Conservation (phyloP, 176 grass and related monocot species). For the Avena atlantica region DNA sequence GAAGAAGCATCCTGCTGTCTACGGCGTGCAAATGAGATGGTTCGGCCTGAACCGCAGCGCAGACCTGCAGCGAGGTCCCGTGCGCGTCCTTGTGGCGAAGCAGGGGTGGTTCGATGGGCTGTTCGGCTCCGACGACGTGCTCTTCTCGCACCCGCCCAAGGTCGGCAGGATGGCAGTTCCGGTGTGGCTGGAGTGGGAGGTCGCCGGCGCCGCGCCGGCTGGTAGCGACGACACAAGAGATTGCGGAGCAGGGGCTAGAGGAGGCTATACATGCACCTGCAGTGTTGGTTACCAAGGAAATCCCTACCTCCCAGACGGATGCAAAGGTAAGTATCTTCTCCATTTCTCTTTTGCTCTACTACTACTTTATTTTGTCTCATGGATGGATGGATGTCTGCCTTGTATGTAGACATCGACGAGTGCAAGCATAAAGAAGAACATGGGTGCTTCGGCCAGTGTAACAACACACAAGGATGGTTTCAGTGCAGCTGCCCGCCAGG, state of each 20-base stretch:
- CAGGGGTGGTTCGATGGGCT: not conserved
- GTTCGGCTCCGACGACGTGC: not conserved
- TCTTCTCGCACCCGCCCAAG: not conserved
- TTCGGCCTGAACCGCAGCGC: not conserved
- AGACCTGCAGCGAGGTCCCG: not conserved
- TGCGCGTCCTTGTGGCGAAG: not conserved
- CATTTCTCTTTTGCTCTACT: no score
- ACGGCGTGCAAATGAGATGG: not conserved
- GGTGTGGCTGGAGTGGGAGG: not conserved
- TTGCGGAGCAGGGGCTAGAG: not conserved
- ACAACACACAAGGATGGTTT: not conserved
- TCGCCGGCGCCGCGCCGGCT: not conserved
- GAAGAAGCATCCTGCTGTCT: not conserved
- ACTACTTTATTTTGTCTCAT: no score
- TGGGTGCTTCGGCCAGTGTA: not conserved
- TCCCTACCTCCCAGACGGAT: not conserved
- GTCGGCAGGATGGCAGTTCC: not conserved
- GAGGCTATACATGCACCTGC: not conserved
- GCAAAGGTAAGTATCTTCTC: not conserved
- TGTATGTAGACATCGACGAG: not conserved
- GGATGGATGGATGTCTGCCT: no score
- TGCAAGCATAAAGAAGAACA: not conserved
- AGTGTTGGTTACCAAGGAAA: not conserved
- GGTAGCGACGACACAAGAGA: not conserved
- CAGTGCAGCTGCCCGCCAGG: not conserved